Evolutionary conservation across 2,329 filamentous ascomycete species (phyloP), one percentile per base, ranked within the genome.

Genomic region (Cercospora sp.): DNA sequence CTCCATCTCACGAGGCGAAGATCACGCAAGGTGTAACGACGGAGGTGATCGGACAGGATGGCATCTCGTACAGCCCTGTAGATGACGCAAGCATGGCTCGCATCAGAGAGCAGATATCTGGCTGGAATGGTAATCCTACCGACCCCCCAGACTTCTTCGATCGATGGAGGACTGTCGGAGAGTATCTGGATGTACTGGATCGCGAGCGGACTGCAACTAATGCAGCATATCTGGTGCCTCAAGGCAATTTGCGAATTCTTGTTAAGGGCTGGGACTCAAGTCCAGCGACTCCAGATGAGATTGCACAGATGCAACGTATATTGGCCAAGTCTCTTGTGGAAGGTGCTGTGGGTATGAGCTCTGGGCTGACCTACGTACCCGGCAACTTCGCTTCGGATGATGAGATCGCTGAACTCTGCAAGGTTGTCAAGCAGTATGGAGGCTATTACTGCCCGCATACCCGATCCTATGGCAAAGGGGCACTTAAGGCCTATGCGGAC

Each of bases 371-470:
- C 12, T 76, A 76, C 58, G 74, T 76, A 1, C 74, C 74, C 4
- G 74, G 74, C 12, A 73, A 71, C 69, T 75, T 75, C 42, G 74
- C 74, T 5, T 58, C 69, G 5, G 71, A 73, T 42, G 66, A 68
- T 16, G 74, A 76, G 61, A 68, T 76, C 12, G 69, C 68, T 4
- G 60, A 73, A 57, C 64, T 76, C 4, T 76, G 74, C 55, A 65
- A 73, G 55, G 68, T 75, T 8, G 72, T 75, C 53, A 71, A 69
- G 62, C 63, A 73, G 26, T 75, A 72, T 60, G 69, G 69, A 6
- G 74, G 74, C 12, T 75, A 75, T 48, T 75, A 75, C 64, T 73
- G 74, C 63, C 74, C 74, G 9, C 74, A 76, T 60, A 75, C 73
- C 30, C 68, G 74, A 10, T 72, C 69, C 0, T 75, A 75, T 36